These are phyloP conservation scores for Actinidia arguta DNA, from an alignment of 179 eudicot genomes.

Conservation along the genomic window DNA sequence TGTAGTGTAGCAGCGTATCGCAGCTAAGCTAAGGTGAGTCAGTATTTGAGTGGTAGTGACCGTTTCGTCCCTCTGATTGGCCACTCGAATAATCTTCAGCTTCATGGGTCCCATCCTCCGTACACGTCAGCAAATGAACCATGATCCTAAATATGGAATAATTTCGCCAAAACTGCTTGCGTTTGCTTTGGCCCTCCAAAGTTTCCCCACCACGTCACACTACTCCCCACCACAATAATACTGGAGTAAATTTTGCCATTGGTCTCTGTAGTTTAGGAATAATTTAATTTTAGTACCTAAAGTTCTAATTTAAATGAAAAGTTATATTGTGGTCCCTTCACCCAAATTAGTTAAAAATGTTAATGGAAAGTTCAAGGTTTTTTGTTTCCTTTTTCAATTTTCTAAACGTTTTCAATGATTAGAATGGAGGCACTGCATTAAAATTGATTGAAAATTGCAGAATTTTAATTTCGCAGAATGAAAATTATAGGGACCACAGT, in stretches of 20 bases:
- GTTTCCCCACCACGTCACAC: not conserved
- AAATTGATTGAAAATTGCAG: too few relatives aligned
- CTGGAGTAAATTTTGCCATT: not conserved
- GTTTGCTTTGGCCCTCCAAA: slow-evolving; percentile 9
- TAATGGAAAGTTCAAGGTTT: too few relatives aligned
- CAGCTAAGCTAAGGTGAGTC: not conserved
- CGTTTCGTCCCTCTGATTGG: slow-evolving; percentile 17
- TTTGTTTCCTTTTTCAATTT: too few relatives aligned
- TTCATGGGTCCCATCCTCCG: not conserved
- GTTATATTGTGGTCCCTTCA: too few relatives aligned
- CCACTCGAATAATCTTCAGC: not conserved
- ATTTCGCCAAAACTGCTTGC: slow-evolving; percentile 19
- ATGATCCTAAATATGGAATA: slow-evolving; percentile 8
- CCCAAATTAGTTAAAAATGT: too few relatives aligned
- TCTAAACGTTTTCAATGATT: too few relatives aligned
- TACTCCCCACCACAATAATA: not conserved
- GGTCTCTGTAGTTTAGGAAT: too few relatives aligned
- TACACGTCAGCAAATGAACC: slow-evolving; percentile 20
- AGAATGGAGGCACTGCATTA: too few relatives aligned
- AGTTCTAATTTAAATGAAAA: not conserved
- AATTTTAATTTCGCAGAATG: too few relatives aligned
- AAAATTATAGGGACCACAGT: too few relatives aligned
- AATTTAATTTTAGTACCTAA: not conserved
- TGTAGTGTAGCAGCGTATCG: not conserved
- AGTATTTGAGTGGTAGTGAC: not conserved